Conservation (phyloP, 2,329 filamentous ascomycete genomes). For the Monosporascus sp. region DNA sequence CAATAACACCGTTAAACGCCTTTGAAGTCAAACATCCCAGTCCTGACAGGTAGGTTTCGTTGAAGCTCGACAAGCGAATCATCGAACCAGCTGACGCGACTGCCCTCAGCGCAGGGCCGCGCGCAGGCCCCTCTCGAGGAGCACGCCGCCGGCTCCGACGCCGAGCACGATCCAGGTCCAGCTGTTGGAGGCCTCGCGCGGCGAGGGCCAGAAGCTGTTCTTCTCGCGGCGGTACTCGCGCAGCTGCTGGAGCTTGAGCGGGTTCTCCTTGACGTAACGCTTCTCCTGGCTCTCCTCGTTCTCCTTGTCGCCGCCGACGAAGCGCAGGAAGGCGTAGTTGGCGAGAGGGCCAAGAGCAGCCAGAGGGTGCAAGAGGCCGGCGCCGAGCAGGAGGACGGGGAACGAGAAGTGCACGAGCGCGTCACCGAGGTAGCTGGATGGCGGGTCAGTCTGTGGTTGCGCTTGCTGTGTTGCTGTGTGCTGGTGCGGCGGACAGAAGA, state of each 20-base stretch:
- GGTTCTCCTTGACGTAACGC: slow-evolving; percentile 45
- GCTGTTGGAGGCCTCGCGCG: slow-evolving; percentile 45
- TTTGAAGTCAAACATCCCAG: too few species aligned
- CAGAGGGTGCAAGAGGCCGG: slow-evolving; percentile 48
- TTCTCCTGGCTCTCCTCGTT: slow-evolving; percentile 48
- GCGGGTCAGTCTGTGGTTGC: too few species aligned
- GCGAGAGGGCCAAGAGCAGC: slow-evolving; percentile 50
- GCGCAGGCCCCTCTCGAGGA: slow-evolving; percentile 31
- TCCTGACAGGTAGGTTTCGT: too few species aligned
- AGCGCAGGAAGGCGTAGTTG: slow-evolving; percentile 55
- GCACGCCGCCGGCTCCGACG: slow-evolving; percentile 42
- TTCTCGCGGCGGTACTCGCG: slow-evolving; percentile 46
- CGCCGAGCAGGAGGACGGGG: slow-evolving; percentile 50
- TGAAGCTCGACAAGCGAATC: too few species aligned
- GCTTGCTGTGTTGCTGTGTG: too few species aligned
- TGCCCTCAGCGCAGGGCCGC: too few species aligned
- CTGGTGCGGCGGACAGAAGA: neutral
- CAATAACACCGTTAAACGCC: too few species aligned
- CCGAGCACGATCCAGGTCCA: slow-evolving; percentile 52
- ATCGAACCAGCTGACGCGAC: too few species aligned
- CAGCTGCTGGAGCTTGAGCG: slow-evolving; percentile 48
- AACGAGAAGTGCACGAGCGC: slow-evolving; percentile 55
- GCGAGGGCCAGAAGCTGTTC: slow-evolving; percentile 55
- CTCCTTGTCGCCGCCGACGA: slow-evolving; percentile 50
- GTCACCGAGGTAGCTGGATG: slow-evolving; percentile 53